These are phyloP conservation scores for Solanum corneliomulleri DNA, from an alignment of 257 asterid species.

Conservation along the genomic window DNA sequence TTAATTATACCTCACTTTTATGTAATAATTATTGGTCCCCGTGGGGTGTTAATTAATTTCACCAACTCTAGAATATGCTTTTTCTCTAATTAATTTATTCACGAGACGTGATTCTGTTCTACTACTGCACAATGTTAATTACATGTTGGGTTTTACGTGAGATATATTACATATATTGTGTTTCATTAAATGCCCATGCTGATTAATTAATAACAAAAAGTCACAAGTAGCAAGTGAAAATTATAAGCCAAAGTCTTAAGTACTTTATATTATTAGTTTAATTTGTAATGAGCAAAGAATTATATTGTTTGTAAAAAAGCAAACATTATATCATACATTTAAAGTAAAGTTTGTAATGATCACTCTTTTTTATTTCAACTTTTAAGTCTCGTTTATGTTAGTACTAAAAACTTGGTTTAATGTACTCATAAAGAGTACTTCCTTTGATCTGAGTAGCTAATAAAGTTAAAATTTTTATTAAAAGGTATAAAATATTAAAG, in stretches of 20 bases:
- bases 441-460: rapidly evolving
- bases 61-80: background rate
- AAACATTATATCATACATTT: background rate
- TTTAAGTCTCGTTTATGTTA: background rate
- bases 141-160: background rate
- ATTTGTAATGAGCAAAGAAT: background rate
- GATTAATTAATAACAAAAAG: background rate
- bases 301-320: background rate
- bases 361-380: background rate
- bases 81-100: background rate
- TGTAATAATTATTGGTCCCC: background rate
- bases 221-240: background rate
- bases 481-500: rapidly evolving
- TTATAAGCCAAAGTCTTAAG: background rate
- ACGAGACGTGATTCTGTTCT: background rate
- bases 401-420: no score
- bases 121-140: background rate
- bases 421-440: no score
- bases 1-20: background rate
- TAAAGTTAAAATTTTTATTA: no score
- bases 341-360: background rate
- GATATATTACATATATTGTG: background rate
- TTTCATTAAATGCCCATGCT: background rate
- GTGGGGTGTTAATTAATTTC: background rate
- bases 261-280: background rate